Conservation (phyloP, 2,329 filamentous ascomycete species). For the Fusarium sp. region DNA sequence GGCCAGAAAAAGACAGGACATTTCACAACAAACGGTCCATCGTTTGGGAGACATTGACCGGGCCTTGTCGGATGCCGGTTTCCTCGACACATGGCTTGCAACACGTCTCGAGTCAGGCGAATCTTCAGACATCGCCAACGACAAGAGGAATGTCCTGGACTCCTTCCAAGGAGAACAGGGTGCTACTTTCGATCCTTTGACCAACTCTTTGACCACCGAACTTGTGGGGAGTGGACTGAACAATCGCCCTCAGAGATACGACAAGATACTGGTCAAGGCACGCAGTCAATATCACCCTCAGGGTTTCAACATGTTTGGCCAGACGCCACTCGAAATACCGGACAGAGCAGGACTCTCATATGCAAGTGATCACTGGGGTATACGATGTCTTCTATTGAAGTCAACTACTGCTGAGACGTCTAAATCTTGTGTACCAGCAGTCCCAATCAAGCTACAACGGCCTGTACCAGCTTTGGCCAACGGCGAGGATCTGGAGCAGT, state of each 20-base stretch:
- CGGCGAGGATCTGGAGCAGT: conserved; percentile 54
- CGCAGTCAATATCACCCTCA: conserved; percentile 53
- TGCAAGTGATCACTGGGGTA: conserved; percentile 71
- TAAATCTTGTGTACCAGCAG: conserved; percentile 11
- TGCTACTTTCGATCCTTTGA: conserved; percentile 72
- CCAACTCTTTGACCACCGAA: conserved; percentile 68
- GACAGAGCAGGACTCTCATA: conserved; percentile 36
- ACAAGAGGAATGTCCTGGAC: conserved; percentile 51
- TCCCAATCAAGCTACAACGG: conserved; percentile 50
- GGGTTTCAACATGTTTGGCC: conserved; percentile 71
- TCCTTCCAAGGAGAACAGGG: conserved; percentile 71
- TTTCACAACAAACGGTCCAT: conserved; percentile 63
- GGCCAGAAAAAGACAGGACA: conserved; percentile 64
- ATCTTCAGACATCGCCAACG: conserved; percentile 48
- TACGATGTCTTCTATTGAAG: conserved; percentile 59
- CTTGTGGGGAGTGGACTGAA: conserved; percentile 62
- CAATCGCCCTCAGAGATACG: conserved; percentile 73
- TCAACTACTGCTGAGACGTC: conserved; percentile 8
- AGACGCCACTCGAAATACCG: conserved; percentile 14
- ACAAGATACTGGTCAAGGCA: conserved; percentile 69
- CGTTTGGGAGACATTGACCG: conserved; percentile 62
- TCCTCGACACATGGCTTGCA: conserved; percentile 67
- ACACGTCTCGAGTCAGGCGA: conserved; percentile 61
- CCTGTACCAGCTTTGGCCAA: conserved; percentile 52
- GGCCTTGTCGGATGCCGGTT: conserved; percentile 59